Evolutionary conservation across 306 rosid genomes (phyloP).

Genomic region (Dryas alaskensis): DNA sequence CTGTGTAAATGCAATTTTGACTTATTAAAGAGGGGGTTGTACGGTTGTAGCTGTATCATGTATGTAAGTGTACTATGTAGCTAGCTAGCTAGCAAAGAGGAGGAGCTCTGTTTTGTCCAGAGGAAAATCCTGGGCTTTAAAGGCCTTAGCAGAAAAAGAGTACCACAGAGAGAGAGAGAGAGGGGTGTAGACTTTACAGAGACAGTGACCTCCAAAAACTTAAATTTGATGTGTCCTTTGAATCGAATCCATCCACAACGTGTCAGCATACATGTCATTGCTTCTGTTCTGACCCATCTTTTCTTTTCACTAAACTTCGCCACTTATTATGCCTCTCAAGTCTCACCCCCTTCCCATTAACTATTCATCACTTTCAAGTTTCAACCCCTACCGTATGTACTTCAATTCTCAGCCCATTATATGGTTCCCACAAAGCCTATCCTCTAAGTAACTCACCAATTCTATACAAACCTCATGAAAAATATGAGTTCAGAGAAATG

Average conservation of each 20-base stretch:
- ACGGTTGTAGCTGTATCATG: background rate
- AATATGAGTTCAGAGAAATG: slow-evolving; percentile 7
- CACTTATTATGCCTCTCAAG: background rate
- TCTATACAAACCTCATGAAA: background rate
- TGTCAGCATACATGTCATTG: slow-evolving; percentile 38
- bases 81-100: too few relatives aligned
- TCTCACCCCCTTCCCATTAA: background rate
- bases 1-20: too few relatives aligned
- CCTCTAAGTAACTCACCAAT: too few relatives aligned
- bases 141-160: background rate
- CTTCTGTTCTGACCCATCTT: slow-evolving; percentile 30
- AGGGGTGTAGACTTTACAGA: background rate
- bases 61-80: too few relatives aligned
- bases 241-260: slow-evolving; percentile 28
- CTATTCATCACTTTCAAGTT: slow-evolving; percentile 15
- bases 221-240: slow-evolving; percentile 48
- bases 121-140: slow-evolving; percentile 3
- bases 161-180: too few relatives aligned
- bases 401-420: background rate
- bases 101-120: slow-evolving; percentile 9
- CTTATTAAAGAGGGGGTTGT: too few relatives aligned
- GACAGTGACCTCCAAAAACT: background rate
- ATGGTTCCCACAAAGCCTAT: too few relatives aligned
- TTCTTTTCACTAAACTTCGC: slow-evolving; percentile 6
- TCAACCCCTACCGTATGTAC: background rate